Base-by-base conservation (phyloP, 306 rosid species). In the Datisca glomerata region DNA sequence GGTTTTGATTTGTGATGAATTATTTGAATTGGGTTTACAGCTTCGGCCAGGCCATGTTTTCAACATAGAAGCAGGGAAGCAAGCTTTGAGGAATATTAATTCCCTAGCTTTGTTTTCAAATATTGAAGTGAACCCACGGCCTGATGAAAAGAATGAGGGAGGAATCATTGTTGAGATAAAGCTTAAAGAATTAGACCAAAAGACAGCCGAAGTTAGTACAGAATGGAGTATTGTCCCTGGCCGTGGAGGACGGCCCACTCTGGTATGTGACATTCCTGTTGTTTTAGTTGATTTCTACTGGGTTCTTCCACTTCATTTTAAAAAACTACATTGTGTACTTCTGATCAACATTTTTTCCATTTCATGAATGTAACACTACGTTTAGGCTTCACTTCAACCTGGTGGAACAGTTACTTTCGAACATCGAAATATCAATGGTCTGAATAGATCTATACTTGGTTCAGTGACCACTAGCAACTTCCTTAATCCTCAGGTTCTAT, bases 221-320 rank as follows among this genome's bases (percentile, higher is more conserved):
- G 95, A 89, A 48, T 89, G 95, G 98, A 78, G 93, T 69, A 70
- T 89, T 49, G 91, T 84, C 52, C 98, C 98, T 42, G 98, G 98
- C 45, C 83, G 91, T 21, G 86, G 86, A 31, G 98, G 98, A 43
- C 75, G 68, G 24, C 95, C 98, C 27, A 89, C 98, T 42, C 51
- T 89, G 86, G 98, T 89, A 66, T 34, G 67, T 56, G 43, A 28
- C 23, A 40, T 37, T 31, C 47, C 13, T 5, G 32, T 8, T 29
- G 21, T 55, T 28, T 19, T 14, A 16, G 16, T 21, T 45, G 2
- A 22, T 51, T 21, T 21, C 9, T 21, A 5, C 44, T 15, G 3
- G 34, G 33, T 24, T 15, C 40, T 31, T 25, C 47, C 42, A 12
- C 21, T 15, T 34, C 18, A 18, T 29, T 21, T n/a, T n/a, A n/a